phyloP scores from a whole-genome alignment of 2,329 filamentous ascomycete species.

The Intubia oerlemansii region DNA sequence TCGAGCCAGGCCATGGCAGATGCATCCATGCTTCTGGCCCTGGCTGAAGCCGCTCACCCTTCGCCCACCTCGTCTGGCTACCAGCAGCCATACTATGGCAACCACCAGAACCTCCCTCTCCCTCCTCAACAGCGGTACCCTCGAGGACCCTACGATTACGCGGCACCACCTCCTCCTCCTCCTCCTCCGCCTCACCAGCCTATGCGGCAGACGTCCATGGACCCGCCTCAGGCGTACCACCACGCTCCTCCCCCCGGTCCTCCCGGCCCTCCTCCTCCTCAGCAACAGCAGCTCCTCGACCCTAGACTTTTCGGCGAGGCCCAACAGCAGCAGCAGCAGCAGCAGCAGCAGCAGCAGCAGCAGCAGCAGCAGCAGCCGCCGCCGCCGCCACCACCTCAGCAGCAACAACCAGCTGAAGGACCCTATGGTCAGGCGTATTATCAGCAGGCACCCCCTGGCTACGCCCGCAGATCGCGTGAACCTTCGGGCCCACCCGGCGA shows the following conservation, averaged over 20 bases:
- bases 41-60: slow-evolving; percentile 4
- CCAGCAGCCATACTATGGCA: too few relatives aligned
- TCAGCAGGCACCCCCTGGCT: too few relatives aligned
- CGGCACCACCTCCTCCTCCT: background rate
- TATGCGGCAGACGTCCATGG: slow-evolving; percentile 5
- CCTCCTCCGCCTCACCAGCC: background rate
- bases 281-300: slow-evolving; percentile 5
- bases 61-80: background rate
- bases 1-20: too few relatives aligned
- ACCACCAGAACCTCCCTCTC: too few relatives aligned
- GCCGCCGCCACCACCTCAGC: too few relatives aligned
- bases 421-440: too few relatives aligned
- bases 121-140: too few relatives aligned
- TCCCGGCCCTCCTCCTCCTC: too few relatives aligned
- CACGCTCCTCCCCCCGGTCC: slow-evolving; percentile 1
- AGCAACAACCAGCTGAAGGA: too few relatives aligned
- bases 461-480: too few relatives aligned
- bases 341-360: slow-evolving; percentile 1
- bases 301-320: slow-evolving; percentile 8
- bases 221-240: slow-evolving; percentile 3
- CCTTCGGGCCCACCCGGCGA: too few relatives aligned
- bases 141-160: background rate
- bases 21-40: slow-evolving; percentile 4
- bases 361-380: slow-evolving; percentile 3
- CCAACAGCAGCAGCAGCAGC: too few relatives aligned